Evolutionary conservation across 2,329 filamentous ascomycete genomes (phyloP), one percentile per base, ranked within the genome.

Genomic region (Xylariaceae sp.): DNA sequence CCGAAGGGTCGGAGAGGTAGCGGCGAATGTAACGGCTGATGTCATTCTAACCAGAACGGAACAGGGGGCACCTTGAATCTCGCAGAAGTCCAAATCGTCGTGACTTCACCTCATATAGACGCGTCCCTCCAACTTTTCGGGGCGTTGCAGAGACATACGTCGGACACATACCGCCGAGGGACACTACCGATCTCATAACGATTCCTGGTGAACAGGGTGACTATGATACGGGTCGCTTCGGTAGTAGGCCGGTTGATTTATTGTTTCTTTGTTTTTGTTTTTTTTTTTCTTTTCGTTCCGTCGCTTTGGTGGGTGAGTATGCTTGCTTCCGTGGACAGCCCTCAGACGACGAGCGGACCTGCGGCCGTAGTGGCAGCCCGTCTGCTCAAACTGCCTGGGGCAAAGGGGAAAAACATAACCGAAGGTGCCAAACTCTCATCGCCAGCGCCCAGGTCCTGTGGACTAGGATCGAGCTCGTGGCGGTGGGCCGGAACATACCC

Each of bases 401-500:
- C 63, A 57, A 35, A 57, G 51, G 51, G 37, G 53, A 53, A 59
- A 62, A 60, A 58, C 9, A 45, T 35, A 53, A 53, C 52, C 18
- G 53, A 42, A 58, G 23, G 51, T 47, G 51, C 42, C n/a, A 48
- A 47, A 56, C n/a, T 37, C 47, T 53, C 11, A 11, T 59, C 44
- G 57, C 53, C 59, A 56, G 53, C 58, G 51, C 55, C 53, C n/a
- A 60, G 34, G 53, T 57, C 45, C 51, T 47, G 56, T 63, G 64
- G 62, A 63, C 63, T 60, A 62, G 66, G 64, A 65, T 62, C 63
- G 60, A 69, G 67, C 66, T 67, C 64, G 66, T 69, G 67, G 64
- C 65, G 60, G 70, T 71, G 70, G 70, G 65, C 70, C 67, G 65
- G 52, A 58, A 62, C 53, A 62, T 56, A 66, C 63, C 70, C 70